These are phyloP conservation scores for Camellia japonica DNA, from an alignment of 148 eudicot genomes.

Conservation along the genomic window DNA sequence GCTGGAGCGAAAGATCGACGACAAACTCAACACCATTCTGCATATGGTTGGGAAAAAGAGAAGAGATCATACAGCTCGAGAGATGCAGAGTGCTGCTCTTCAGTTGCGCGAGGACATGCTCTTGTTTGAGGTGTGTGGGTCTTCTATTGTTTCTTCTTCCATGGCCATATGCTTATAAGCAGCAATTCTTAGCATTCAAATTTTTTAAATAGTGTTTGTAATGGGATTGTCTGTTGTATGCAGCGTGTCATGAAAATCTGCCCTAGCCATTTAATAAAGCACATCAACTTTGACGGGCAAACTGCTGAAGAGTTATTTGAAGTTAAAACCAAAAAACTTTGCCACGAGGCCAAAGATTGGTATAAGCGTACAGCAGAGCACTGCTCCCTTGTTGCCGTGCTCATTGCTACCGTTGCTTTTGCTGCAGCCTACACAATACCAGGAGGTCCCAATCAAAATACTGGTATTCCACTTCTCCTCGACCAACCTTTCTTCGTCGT, in stretches of 20 bases:
- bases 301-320: constrained; percentile 10
- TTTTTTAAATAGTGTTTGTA: not conserved
- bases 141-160: not conserved
- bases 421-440: constrained; percentile 17
- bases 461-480: constrained; percentile 14
- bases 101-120: constrained; percentile 6
- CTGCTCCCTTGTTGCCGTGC: constrained; percentile 12
- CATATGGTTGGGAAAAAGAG: not conserved
- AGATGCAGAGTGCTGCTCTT: not conserved
- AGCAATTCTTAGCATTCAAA: no score
- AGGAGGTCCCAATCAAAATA: constrained; percentile 6
- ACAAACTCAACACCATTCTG: not conserved
- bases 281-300: not conserved
- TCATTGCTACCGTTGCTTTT: constrained; percentile 17
- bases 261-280: not conserved
- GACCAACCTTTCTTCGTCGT: constrained; percentile 2
- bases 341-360: not conserved
- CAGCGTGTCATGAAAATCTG: constrained; percentile 7
- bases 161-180: no score
- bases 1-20: not conserved
- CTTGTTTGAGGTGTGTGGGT: not conserved
- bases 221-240: not conserved
- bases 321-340: not conserved
- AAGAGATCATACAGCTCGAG: no score
- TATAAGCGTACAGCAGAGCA: not conserved